These are phyloP conservation scores for Gracilaria gracilis DNA, from an alignment of 23 red algal species.

Conservation along the genomic window DNA sequence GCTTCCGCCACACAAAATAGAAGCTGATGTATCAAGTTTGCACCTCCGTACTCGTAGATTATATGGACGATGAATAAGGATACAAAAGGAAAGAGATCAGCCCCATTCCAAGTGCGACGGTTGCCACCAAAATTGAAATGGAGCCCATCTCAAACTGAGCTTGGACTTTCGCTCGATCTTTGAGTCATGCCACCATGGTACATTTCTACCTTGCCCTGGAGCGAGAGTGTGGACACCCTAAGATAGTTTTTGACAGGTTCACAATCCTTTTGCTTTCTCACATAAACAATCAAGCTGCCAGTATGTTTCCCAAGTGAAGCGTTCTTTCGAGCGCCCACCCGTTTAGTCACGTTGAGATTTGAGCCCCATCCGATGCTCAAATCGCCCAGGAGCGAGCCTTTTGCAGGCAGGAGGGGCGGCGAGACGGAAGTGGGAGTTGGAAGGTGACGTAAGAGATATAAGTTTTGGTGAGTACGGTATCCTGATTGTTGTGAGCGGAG, in stretches of 20 bases:
- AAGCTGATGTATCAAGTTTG: too few species aligned
- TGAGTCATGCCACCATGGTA: constrained; percentile 81
- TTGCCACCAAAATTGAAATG: constrained; percentile 71
- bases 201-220: constrained; percentile 34
- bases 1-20: too few species aligned
- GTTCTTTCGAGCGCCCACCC: not conserved
- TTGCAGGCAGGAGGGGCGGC: too few species aligned
- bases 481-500: too few species aligned
- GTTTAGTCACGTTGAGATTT: constrained; percentile 5
- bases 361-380: constrained; percentile 27
- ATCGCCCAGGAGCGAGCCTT: not conserved
- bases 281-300: constrained; percentile 47
- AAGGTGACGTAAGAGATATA: too few species aligned
- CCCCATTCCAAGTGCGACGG: constrained; percentile 86
- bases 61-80: too few species aligned
- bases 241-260: constrained; percentile 44
- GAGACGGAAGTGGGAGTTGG: too few species aligned
- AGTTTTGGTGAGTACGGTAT: too few species aligned
- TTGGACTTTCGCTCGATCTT: constrained; percentile 49
- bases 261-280: constrained; percentile 48
- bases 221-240: not conserved
- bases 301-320: not conserved
- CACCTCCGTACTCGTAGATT: too few species aligned
- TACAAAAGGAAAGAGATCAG: constrained; percentile 54
- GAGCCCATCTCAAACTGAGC: constrained; percentile 52